phyloP scores from a whole-genome alignment of 2,329 filamentous ascomycete species.

The Orbilia ellipsospora region DNA sequence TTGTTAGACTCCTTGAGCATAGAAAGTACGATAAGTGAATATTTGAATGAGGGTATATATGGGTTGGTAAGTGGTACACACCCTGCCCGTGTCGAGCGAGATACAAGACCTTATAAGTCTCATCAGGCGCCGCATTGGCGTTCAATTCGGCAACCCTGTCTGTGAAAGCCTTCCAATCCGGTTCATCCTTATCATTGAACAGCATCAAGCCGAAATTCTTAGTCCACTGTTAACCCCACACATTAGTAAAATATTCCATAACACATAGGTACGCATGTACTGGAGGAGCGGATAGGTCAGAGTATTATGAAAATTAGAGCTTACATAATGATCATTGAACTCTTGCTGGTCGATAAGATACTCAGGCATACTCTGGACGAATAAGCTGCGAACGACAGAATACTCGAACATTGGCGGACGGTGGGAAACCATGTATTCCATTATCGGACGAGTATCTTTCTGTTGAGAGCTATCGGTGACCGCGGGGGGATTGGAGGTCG shows the following conservation, averaged over 20 bases:
- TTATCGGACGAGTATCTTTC: slow-evolving; percentile 1
- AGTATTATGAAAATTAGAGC: not conserved
- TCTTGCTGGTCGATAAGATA: slow-evolving; percentile 48
- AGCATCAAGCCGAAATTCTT: slow-evolving; percentile 75
- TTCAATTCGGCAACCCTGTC: slow-evolving; percentile 68
- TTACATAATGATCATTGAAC: slow-evolving; percentile 41
- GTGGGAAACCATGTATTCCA: slow-evolving; percentile 36
- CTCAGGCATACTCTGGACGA: slow-evolving; percentile 44
- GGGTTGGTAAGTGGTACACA: slow-evolving; percentile 62
- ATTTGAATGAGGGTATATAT: not conserved
- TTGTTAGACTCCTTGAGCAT: not conserved
- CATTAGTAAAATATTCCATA: not conserved
- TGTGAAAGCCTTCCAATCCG: slow-evolving; percentile 42
- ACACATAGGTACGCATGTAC: not conserved
- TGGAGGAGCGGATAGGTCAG: not conserved
- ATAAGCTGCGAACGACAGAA: slow-evolving; percentile 41
- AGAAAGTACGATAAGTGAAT: not conserved
- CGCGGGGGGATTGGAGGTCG: not conserved
- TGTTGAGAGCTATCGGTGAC: not conserved
- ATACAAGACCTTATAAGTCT: slow-evolving; percentile 74
- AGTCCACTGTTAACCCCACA: slow-evolving; percentile 64
- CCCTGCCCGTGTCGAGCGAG: slow-evolving; percentile 78
- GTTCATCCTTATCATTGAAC: slow-evolving; percentile 67
- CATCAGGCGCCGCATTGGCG: slow-evolving; percentile 63
- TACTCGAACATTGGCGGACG: slow-evolving; percentile 39